phyloP scores from a whole-genome alignment of 208 protist species.

The Naegleria fowleri region DNA sequence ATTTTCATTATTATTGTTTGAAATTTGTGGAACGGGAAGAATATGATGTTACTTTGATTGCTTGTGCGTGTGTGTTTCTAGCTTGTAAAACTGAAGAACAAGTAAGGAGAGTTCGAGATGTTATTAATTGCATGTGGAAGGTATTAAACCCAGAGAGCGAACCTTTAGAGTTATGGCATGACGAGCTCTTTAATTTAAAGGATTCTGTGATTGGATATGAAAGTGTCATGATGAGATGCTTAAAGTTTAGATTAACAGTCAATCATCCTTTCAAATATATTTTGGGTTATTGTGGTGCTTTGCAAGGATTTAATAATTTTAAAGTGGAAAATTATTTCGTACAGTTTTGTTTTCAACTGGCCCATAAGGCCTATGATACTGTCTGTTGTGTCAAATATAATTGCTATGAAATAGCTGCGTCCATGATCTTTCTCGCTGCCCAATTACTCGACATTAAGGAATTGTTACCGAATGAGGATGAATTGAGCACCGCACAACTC shows the following conservation, averaged over 20 bases:
- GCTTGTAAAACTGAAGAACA: neutral
- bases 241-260: neutral
- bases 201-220: neutral
- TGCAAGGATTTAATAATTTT: neutral
- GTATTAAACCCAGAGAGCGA: neutral
- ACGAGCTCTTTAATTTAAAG: neutral
- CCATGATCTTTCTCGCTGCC: neutral
- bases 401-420: neutral
- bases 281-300: neutral
- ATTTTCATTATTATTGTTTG: neutral
- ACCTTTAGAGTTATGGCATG: neutral
- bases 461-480: neutral
- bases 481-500: neutral
- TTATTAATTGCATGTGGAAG: neutral
- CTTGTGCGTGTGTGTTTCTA: neutral
- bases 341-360: neutral
- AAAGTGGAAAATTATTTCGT: neutral
- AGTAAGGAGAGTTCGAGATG: neutral
- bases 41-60: neutral
- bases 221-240: neutral
- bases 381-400: neutral
- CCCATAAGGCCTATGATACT: neutral
- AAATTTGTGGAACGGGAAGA: neutral
- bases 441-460: neutral
- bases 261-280: neutral